A percentile compares a stretch with the other conserved stretches of the same genome.
These are phyloP conservation scores for Exophiala phaeomuriformis DNA, from an alignment of 2,329 filamentous ascomycete genomes.

Conservation along the genomic window DNA sequence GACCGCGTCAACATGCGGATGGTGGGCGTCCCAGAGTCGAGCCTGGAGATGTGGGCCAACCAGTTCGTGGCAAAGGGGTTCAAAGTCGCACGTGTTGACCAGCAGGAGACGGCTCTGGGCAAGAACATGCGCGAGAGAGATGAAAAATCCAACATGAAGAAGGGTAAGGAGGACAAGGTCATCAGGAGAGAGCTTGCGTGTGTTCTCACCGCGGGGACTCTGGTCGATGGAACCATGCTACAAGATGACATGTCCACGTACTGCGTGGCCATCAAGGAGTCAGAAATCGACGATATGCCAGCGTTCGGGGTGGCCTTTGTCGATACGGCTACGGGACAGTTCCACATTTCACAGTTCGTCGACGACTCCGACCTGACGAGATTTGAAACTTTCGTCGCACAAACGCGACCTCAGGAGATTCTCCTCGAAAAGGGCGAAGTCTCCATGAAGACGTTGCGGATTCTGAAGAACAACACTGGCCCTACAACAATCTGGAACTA, in stretches of 20 bases:
- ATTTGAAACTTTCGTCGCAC: slow-evolving; percentile 93
- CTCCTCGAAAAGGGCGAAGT: slow-evolving; percentile 80
- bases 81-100: slow-evolving; percentile 94
- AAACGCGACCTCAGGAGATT: slow-evolving; percentile 80
- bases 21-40: slow-evolving; percentile 95
- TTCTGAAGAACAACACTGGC: slow-evolving; percentile 89
- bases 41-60: slow-evolving; percentile 93
- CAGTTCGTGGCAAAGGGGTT: slow-evolving; percentile 97
- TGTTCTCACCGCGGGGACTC: slow-evolving; percentile 82
- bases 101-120: slow-evolving; percentile 88
- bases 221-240: slow-evolving; percentile 93
- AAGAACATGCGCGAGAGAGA: slow-evolving; percentile 98
- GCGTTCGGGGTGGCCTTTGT: slow-evolving; percentile 89
- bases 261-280: slow-evolving; percentile 90
- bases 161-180: slow-evolving; percentile 75
- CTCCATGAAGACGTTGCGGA: slow-evolving; percentile 81
- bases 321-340: slow-evolving; percentile 91
- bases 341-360: slow-evolving; percentile 83
- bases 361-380: slow-evolving; percentile 92
- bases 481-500: slow-evolving; percentile 95
- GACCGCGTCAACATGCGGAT: slow-evolving; percentile 99
- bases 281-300: slow-evolving; percentile 60
- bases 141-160: slow-evolving; percentile 39
- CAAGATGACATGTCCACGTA: slow-evolving; percentile 97
- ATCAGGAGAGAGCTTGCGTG: slow-evolving; percentile 86